Base-by-base conservation (phyloP, 2,329 filamentous ascomycete genomes). In the Thelonectria blattea region DNA sequence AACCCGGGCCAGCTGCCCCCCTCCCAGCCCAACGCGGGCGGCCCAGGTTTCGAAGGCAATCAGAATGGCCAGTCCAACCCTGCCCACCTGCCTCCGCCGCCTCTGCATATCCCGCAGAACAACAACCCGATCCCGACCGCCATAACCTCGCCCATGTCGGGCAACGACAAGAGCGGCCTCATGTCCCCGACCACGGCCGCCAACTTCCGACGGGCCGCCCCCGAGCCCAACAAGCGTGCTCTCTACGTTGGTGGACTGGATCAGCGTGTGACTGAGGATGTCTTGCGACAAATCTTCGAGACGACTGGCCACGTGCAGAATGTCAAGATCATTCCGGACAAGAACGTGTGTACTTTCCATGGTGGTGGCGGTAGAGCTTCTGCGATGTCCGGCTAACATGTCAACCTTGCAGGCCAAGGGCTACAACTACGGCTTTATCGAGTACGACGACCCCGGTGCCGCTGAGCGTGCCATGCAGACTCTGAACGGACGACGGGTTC, bases 281-380 rank as follows among this genome's bases (percentile, higher is more conserved):
- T 98, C 58, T 80, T 98, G 76, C 92, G 93, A 74, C 94, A 98
- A 78, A 98, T 98, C 72, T 99, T 99, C 74, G 95, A 99, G 83
- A 99, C 95, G 7, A 97, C 93, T 61, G 95, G 95, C 58, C 95
- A 99, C 79, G 95, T 99, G 66, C 91, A 97, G 80, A 97, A 92
- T 74, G 95, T 99, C 75, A 99, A 99, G 85, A 97, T 99, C 74
- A 99, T 99, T 76, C 95, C 95, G 53, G 95, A 99, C 84, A 99
- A 99, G 85, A 99, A 97, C 80, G 93, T 97, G 81, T 86, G 92
- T 88, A 52, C 12, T 22, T 20, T 12, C 20, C 18, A 7, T 24
- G 43, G 5, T 11, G 24, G 12, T 20, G 22, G 14, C 17, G 18
- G 14, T 27, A 22, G 24, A 27, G 32, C 17, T 34, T 14, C 27